Percentiles rank a stretch among this genome's conserved stretches.
Evolutionary conservation across 2,329 filamentous ascomycete species (phyloP).

Genomic region (Harringtonia lauricola): DNA sequence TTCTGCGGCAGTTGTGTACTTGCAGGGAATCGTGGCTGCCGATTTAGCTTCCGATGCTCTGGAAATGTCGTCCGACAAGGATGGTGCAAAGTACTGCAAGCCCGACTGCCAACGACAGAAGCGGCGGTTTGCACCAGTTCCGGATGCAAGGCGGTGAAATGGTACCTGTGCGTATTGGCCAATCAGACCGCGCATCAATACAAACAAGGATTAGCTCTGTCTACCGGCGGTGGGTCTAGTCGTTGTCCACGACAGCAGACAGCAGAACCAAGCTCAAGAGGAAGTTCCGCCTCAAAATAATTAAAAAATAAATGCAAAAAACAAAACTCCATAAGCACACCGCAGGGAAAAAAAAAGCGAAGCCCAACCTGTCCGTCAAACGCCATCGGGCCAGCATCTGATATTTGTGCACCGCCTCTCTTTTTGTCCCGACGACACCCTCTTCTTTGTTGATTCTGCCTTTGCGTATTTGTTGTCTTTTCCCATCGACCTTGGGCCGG

Average conservation of each 20-base stretch:
- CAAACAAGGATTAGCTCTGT: conserved; percentile 7
- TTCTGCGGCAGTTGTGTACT: too few relatives aligned
- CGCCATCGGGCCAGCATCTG: too few relatives aligned
- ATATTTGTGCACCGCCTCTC: too few relatives aligned
- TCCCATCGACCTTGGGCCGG: too few relatives aligned
- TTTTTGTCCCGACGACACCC: neutral
- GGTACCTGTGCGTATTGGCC: conserved; percentile 1
- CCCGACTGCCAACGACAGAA: neutral
- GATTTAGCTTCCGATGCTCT: too few relatives aligned
- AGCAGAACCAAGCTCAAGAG: conserved; percentile 2
- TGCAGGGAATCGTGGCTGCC: too few relatives aligned
- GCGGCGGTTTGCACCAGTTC: neutral
- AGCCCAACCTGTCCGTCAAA: neutral
- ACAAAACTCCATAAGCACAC: conserved; percentile 1
- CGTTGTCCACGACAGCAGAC: conserved; percentile 4
- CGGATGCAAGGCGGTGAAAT: neutral
- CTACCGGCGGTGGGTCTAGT: neutral
- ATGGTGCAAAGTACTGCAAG: neutral
- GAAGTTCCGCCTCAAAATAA: conserved; percentile 6
- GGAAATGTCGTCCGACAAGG: neutral
- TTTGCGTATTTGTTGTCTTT: too few relatives aligned
- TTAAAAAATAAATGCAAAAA: conserved; percentile 4
- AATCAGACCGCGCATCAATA: conserved; percentile 2
- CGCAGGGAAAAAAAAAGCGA: neutral
- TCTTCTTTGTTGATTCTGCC: too few relatives aligned